Base-by-base conservation (phyloP, 163 green algal species). In the Prototheca cutis region DNA sequence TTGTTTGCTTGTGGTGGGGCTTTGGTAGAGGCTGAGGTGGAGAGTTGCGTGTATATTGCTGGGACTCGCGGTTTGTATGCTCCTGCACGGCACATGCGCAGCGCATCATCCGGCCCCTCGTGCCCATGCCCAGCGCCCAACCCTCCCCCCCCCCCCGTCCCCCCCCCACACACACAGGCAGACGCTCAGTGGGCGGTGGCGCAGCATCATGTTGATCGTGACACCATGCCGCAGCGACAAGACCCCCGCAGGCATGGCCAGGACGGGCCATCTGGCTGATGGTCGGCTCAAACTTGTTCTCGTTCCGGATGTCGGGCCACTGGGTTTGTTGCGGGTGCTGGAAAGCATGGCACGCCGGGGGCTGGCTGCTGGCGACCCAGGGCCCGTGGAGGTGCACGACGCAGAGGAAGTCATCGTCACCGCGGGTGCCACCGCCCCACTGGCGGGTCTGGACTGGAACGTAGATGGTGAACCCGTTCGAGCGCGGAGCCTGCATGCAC, bases 141-240 rank as follows among this genome's bases (percentile, higher is more conserved):
- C 48, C 17, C 13, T 28, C 25, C 25, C 32, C 25, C 29, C 2
- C 4, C 19, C 25, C 28, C 2, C 29, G 39, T 27, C 34, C 19
- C 3, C n/a, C 23, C 21, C 58, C 21, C 45, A 29, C 6, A 23
- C 29, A 24, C 17, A 57, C 34, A 19, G 45, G 25, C n/a, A 36
- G 34, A 21, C 34, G 19, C 30, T 6, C 29, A 4, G 17, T 5
- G 17, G 51, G 42, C 7, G 19, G 42, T 67, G 48, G 52, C 61
- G 7, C 18, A 23, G 23, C 61, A 53, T 96, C 45, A 91, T 90
- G 81, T 68, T 73, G 4, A 73, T 90, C 1, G 79, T 93, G 5
- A 87, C 86, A 34, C 82, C 84, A 6, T 96, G 89, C 61, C 61
- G 83, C 31, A 87, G 70, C 23, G 85, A 95, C 59, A 87, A 89